A percentile compares a stretch with the other conserved stretches of the same genome.
Conservation (phyloP, 495 filamentous ascomycete species). For the Aspergillus cristatus region DNA sequence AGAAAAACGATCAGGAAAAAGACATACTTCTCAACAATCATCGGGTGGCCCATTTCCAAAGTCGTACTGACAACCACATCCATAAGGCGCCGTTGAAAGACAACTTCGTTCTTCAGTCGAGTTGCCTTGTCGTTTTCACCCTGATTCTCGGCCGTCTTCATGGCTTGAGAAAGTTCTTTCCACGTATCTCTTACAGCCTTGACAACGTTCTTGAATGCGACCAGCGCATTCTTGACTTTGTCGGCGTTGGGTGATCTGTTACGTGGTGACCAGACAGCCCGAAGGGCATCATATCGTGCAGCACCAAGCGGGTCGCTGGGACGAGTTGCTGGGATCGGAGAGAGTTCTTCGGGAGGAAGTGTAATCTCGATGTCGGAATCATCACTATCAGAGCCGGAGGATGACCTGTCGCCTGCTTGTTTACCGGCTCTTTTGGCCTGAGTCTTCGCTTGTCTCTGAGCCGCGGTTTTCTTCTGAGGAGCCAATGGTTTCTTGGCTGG, state of each 20-base stretch:
- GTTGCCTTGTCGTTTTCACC: conserved; percentile 31
- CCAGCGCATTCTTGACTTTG: conserved; percentile 43
- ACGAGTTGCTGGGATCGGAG: conserved; percentile 42
- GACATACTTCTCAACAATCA: conserved; percentile 58
- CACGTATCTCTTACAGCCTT: conserved; percentile 53
- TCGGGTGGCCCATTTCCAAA: conserved; percentile 51
- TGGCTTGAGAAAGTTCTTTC: conserved; percentile 48
- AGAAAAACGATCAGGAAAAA: conserved; percentile 11
- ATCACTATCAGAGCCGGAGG: conserved; percentile 39
- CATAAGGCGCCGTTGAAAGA: conserved; percentile 49
- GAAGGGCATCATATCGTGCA: conserved; percentile 52
- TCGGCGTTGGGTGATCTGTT: conserved; percentile 33
- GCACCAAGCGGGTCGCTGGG: conserved; percentile 45
- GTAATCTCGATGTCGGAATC: conserved; percentile 40
- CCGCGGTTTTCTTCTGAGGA: conserved; percentile 6
- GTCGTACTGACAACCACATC: conserved; percentile 51
- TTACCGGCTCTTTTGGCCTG: conserved; percentile 14
- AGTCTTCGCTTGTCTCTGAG: conserved; percentile 15
- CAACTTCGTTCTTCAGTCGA: conserved; percentile 37
- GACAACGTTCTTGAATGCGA: conserved; percentile 53
- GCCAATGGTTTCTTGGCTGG: background rate
- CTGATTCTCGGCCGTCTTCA: conserved; percentile 50
- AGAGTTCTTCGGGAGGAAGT: conserved; percentile 32
- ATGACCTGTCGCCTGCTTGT: conserved; percentile 23
- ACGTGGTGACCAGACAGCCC: conserved; percentile 56